phyloP scores from a whole-genome alignment of 495 filamentous ascomycete species.

The Thozetella sp. region DNA sequence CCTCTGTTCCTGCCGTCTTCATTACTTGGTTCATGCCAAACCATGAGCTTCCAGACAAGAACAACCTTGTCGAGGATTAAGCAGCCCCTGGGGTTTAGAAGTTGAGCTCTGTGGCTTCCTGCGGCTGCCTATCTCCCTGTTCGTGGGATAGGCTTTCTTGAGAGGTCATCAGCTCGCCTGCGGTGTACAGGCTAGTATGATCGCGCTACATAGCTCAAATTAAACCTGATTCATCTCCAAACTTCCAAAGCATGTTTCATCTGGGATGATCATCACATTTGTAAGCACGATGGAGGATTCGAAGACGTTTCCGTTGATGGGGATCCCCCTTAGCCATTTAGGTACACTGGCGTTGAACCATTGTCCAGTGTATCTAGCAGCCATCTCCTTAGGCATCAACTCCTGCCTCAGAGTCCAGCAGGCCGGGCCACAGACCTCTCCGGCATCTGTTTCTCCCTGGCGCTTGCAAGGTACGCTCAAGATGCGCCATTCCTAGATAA shows the following conservation, averaged over 20 bases:
- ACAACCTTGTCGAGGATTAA: constrained; percentile 30
- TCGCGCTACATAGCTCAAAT: too few relatives aligned
- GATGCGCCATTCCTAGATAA: not conserved
- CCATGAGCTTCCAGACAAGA: constrained; percentile 36
- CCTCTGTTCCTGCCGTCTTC: constrained; percentile 36
- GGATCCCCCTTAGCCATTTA: too few relatives aligned
- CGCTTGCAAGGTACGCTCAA: not conserved
- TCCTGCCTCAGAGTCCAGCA: not conserved
- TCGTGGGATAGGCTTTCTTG: not conserved
- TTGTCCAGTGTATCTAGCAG: too few relatives aligned
- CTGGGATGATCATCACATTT: too few relatives aligned
- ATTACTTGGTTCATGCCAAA: constrained; percentile 42
- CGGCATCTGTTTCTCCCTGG: not conserved
- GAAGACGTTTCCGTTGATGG: too few relatives aligned
- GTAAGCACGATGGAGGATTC: too few relatives aligned
- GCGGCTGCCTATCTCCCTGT: not conserved
- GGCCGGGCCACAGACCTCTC: not conserved
- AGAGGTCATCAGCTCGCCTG: too few relatives aligned
- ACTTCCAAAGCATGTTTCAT: too few relatives aligned
- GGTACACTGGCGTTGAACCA: too few relatives aligned
- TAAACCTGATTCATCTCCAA: too few relatives aligned
- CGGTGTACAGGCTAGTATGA: too few relatives aligned
- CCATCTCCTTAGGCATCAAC: too few relatives aligned
- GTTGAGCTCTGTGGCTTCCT: not conserved
- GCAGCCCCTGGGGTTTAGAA: not conserved